Percentiles rank a stretch among this genome's conserved stretches.
phyloP scores from a whole-genome alignment of 768 basidiomycete genomes.

The Tephrocybe sp. region DNA sequence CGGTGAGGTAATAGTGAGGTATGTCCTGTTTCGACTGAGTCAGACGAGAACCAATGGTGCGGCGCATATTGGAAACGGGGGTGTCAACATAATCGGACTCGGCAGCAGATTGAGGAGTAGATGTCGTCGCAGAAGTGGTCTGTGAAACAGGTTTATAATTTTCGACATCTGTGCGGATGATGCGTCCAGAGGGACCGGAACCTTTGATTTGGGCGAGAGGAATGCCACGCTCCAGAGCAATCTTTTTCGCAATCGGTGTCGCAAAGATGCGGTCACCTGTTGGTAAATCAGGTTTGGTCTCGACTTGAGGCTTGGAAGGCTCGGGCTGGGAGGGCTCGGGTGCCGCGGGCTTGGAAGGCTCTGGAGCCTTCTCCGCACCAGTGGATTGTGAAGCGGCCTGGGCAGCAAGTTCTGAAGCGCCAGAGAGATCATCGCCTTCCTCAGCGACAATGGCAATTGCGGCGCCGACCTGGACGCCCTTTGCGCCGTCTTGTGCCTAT shows the following conservation, averaged over 20 bases:
- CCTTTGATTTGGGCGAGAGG: conserved; percentile 90
- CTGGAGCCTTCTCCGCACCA: conserved; percentile 28
- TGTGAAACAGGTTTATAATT: conserved; percentile 67
- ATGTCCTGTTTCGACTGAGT: conserved; percentile 90
- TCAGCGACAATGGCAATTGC: conserved; percentile 91
- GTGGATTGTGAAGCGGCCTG: conserved; percentile 52
- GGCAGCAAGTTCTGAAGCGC: conserved; percentile 68
- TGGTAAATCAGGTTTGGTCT: conserved; percentile 54
- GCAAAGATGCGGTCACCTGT: conserved; percentile 88
- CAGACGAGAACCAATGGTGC: conserved; percentile 86
- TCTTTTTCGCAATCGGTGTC: conserved; percentile 93
- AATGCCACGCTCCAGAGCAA: conserved; percentile 91
- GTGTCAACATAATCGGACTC: conserved; percentile 81
- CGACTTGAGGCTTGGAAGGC: conserved; percentile 32
- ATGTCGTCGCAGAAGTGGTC: conserved; percentile 38
- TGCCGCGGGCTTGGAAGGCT: conserved; percentile 17
- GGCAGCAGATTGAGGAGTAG: conserved; percentile 44
- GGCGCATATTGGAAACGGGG: conserved; percentile 92
- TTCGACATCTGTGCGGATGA: conserved; percentile 93
- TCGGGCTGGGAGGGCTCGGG: conserved; percentile 27
- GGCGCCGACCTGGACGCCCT: conserved; percentile 83
- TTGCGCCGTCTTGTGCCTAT: conserved; percentile 81
- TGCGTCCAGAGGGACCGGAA: conserved; percentile 89
- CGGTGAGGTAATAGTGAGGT: conserved; percentile 97
- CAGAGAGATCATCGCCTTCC: conserved; percentile 92